Percentiles rank a stretch among this genome's conserved stretches.
These are phyloP conservation scores for Anacardium occidentale DNA, from an alignment of 345 rosid genomes.

Conservation along the genomic window DNA sequence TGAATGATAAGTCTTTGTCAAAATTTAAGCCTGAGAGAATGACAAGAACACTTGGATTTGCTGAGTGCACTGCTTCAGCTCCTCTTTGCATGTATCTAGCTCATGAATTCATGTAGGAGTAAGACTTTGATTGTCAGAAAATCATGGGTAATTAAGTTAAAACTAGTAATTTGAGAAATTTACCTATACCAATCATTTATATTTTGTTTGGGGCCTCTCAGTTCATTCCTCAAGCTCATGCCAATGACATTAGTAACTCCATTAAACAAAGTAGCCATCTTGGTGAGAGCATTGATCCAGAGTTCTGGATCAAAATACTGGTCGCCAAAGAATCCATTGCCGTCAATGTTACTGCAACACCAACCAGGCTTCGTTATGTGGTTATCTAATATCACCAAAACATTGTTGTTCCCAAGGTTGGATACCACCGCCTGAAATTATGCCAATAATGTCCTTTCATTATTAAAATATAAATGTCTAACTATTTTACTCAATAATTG, in stretches of 20 bases:
- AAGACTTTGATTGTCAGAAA: not conserved
- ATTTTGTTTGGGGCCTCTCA: conserved; percentile 80
- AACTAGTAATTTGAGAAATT: not conserved
- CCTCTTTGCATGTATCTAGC: conserved; percentile 77
- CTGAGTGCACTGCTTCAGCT: conserved; percentile 85
- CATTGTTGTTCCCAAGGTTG: conserved; percentile 57
- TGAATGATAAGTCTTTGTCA: conserved; percentile 70
- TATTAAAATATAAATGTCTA: not conserved
- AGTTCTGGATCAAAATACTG: conserved; percentile 60
- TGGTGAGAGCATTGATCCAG: conserved; percentile 67
- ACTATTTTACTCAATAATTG: no score
- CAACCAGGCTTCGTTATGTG: conserved; percentile 91
- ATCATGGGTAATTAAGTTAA: no score
- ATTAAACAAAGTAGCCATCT: conserved; percentile 65
- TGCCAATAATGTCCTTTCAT: not conserved
- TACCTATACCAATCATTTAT: conserved; percentile 86
- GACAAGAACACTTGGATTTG: conserved; percentile 83
- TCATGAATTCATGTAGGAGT: not conserved
- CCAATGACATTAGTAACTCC: conserved; percentile 71
- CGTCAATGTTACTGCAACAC: conserved; percentile 78
- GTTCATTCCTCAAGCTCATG: conserved; percentile 95
- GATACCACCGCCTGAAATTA: conserved; percentile 71
- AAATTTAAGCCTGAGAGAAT: conserved; percentile 81
- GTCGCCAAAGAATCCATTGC: conserved; percentile 98
- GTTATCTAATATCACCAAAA: conserved; percentile 91